phyloP scores from a whole-genome alignment of 306 rosid species.

The Cucumis sativus region Cucumber_9930_V3 NC_026657.2:18657501-18658000 shows the following conservation, averaged over 20 bases:
- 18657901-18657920: slow-evolving; percentile 93
- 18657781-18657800: slow-evolving; percentile 2
- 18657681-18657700: not conserved
- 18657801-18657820: slow-evolving; percentile 82
- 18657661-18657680: not conserved
- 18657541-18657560: not conserved
- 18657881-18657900: slow-evolving; percentile 97
- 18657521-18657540: not conserved
- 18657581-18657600: too few relatives aligned
- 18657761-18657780: not conserved
- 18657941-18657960: slow-evolving; percentile 20
- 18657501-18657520: not conserved
- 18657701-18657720: not conserved
- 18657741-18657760: not conserved
- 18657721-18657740: not conserved
- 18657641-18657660: not conserved
- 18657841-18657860: slow-evolving; percentile 97
- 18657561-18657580: not conserved
- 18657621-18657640: not conserved
- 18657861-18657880: slow-evolving; percentile 87
- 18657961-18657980: slow-evolving; percentile 15
- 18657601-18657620: not conserved
- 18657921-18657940: slow-evolving; percentile 79
- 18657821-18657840: slow-evolving; percentile 98
- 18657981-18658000: slow-evolving; percentile 4